Conservation (phyloP, 805 yeast species). For the Sungouiozyma intestinalis region DNA sequence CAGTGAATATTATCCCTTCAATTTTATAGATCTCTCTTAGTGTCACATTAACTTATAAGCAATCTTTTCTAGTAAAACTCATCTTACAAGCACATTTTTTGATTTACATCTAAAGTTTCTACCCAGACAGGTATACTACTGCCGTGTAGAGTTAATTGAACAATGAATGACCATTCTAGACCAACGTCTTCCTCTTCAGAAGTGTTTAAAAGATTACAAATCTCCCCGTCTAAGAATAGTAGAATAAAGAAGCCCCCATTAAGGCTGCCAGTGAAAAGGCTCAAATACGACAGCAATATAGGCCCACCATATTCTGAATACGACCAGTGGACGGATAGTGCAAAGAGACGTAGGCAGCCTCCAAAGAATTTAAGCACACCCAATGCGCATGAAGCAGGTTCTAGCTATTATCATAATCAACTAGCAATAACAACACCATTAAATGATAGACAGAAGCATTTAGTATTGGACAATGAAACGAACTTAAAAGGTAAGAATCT, state of each 20-base stretch:
- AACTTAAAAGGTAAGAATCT: slow-evolving; percentile 1
- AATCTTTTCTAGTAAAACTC: background rate
- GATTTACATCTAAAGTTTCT: too few relatives aligned
- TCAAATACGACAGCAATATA: background rate
- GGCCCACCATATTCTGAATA: background rate
- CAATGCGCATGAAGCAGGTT: background rate
- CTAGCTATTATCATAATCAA: slow-evolving; percentile 8
- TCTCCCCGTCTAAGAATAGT: slow-evolving; percentile 18
- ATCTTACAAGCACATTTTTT: too few relatives aligned
- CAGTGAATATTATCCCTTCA: too few relatives aligned
- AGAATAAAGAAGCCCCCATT: slow-evolving; percentile 17
- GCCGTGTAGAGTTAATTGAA: too few relatives aligned
- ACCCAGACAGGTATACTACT: background rate
- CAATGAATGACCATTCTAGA: slow-evolving; percentile 1
- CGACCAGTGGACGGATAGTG: background rate
- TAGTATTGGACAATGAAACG: background rate
- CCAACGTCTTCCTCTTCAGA: slow-evolving; percentile 3
- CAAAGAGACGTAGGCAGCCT: background rate
- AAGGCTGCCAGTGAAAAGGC: slow-evolving; percentile 13
- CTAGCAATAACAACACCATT: slow-evolving; percentile 23
- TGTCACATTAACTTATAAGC: too few relatives aligned
- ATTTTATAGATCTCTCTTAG: too few relatives aligned
- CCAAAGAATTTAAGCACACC: slow-evolving; percentile 2
- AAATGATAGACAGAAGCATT: slow-evolving; percentile 8
- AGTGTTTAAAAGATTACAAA: slow-evolving; percentile 18